phyloP scores from a whole-genome alignment of 192 early-diverging fungal genomes.

The Phlyctochytrium arcticum region DNA sequence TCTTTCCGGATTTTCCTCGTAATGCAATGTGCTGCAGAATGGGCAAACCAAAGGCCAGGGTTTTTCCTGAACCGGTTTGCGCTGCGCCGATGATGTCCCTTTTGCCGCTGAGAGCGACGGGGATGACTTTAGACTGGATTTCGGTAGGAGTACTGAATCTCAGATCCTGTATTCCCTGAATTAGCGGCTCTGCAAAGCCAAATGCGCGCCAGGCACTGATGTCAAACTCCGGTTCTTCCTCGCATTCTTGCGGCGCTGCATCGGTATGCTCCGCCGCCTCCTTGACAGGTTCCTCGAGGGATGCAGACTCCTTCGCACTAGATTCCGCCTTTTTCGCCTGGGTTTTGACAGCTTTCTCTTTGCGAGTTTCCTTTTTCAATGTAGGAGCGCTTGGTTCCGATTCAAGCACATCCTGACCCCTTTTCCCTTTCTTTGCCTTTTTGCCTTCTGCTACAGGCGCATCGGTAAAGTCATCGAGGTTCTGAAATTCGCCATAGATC shows the following conservation, averaged over 20 bases:
- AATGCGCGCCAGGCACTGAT: conserved; percentile 64
- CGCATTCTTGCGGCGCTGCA: background rate
- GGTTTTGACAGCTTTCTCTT: background rate
- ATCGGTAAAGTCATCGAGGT: background rate
- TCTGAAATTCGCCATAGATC: background rate
- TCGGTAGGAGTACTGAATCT: conserved; percentile 77
- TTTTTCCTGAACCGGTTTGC: conserved; percentile 94
- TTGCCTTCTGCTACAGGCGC: background rate
- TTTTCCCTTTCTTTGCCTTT: background rate
- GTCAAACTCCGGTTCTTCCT: conserved; percentile 21
- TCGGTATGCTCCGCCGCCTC: conserved; percentile 13
- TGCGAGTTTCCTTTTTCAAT: too few species aligned
- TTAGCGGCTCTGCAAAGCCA: conserved; percentile 51
- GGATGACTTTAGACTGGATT: conserved; percentile 79
- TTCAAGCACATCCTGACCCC: conserved; percentile 10
- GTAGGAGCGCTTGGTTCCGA: too few species aligned
- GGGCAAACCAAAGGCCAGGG: conserved; percentile 92
- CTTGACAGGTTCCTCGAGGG: conserved; percentile 24
- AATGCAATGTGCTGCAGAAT: conserved; percentile 71
- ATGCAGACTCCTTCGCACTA: conserved; percentile 17
- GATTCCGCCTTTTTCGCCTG: conserved; percentile 6
- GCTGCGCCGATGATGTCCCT: conserved; percentile 87
- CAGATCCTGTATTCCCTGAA: conserved; percentile 65
- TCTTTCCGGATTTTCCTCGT: conserved; percentile 23
- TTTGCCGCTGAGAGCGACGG: conserved; percentile 61